Evolutionary conservation across 1,284 basidiomycete species (phyloP).

Genomic region (Naganishia sp.): DNA sequence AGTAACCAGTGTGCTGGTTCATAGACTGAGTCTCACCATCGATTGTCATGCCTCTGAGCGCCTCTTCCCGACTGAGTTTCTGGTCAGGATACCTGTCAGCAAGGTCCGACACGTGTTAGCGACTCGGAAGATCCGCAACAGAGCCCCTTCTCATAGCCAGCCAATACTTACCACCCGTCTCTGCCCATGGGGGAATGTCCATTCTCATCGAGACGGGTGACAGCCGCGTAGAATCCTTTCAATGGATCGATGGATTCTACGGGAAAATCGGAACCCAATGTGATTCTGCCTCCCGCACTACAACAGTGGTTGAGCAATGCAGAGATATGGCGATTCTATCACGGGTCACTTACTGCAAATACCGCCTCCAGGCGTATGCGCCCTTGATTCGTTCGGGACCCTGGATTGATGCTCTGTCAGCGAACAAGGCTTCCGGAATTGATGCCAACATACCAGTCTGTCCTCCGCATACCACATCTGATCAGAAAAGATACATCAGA

Average conservation of each 20-base stretch:
- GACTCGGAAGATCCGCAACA: neutral
- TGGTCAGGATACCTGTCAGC: slow-evolving; percentile 66
- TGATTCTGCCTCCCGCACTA: slow-evolving; percentile 61
- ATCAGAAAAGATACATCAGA: neutral
- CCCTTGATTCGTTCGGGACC: slow-evolving; percentile 76
- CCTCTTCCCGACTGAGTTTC: slow-evolving; percentile 69
- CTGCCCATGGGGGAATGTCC: slow-evolving; percentile 79
- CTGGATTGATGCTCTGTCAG: slow-evolving; percentile 49
- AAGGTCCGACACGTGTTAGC: slow-evolving; percentile 59
- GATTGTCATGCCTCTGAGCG: slow-evolving; percentile 71
- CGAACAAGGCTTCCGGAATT: neutral
- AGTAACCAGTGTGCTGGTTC: neutral
- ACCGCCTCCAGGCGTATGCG: slow-evolving; percentile 82
- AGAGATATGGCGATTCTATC: slow-evolving; percentile 3
- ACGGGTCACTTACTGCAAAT: slow-evolving; percentile 62
- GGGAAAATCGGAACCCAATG: slow-evolving; percentile 88
- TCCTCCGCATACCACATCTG: slow-evolving; percentile 86
- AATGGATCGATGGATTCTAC: slow-evolving; percentile 63
- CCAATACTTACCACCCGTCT: slow-evolving; percentile 67
- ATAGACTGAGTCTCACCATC: slow-evolving; percentile 56
- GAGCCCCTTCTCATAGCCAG: slow-evolving; percentile 8
- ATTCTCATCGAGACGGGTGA: slow-evolving; percentile 67
- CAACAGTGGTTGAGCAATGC: slow-evolving; percentile 51
- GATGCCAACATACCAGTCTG: slow-evolving; percentile 61
- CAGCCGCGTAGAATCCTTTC: slow-evolving; percentile 80